A percentile compares a stretch with the other conserved stretches of the same genome.
phyloP scores from a whole-genome alignment of 768 basidiomycete species.

The Mycena vulgaris region DNA sequence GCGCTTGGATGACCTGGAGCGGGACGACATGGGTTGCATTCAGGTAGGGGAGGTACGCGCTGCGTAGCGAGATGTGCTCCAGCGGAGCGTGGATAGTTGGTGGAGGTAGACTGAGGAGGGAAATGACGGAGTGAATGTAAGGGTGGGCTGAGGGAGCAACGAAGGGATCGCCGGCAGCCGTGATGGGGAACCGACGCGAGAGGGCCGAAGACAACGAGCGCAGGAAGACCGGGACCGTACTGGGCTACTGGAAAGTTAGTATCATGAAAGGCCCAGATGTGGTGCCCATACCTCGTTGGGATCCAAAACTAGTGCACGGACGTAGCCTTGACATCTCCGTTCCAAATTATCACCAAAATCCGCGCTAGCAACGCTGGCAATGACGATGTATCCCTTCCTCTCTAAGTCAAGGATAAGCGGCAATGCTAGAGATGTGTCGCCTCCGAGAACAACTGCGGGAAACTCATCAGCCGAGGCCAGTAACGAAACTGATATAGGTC shows the following conservation, averaged over 20 bases:
- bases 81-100: constrained; percentile 70
- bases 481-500: neutral
- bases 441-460: constrained; percentile 82
- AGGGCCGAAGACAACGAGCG: constrained; percentile 86
- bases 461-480: neutral
- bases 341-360: constrained; percentile 79
- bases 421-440: constrained; percentile 80
- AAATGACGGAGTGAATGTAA: constrained; percentile 85
- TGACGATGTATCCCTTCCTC: constrained; percentile 85
- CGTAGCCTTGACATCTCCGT: constrained; percentile 77
- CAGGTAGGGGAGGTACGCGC: constrained; percentile 79
- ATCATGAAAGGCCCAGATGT: neutral
- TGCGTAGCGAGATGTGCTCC: constrained; percentile 76
- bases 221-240: constrained; percentile 81
- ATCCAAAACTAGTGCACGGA: constrained; percentile 87
- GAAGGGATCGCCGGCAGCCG: constrained; percentile 85
- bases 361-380: constrained; percentile 81
- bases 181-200: constrained; percentile 87
- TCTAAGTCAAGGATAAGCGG: constrained; percentile 83
- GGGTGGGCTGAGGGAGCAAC: constrained; percentile 75
- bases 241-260: constrained; percentile 63
- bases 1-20: constrained; percentile 80
- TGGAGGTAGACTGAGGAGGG: constrained; percentile 73
- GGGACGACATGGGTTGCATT: constrained; percentile 84
- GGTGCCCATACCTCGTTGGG: constrained; percentile 73